Conservation (phyloP, 768 basidiomycete genomes). For the Leucocoprinus sp. region DNA sequence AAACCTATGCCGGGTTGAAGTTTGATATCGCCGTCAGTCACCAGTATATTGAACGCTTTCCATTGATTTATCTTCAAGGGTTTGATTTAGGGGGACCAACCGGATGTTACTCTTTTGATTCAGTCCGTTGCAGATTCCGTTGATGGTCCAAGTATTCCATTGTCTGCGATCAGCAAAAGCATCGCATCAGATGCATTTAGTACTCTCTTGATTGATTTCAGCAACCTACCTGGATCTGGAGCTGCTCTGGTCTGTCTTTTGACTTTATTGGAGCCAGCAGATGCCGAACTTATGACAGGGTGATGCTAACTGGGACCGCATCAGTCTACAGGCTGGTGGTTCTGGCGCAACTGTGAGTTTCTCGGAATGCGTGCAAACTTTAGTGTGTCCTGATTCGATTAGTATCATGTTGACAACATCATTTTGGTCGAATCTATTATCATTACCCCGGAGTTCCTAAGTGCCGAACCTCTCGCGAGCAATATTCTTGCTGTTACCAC, state of each 20-base stretch:
- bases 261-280: background rate
- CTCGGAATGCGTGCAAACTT: background rate
- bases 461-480: slow-evolving; percentile 41
- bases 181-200: slow-evolving; percentile 32
- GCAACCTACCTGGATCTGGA: slow-evolving; percentile 33
- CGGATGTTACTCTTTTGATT: slow-evolving; percentile 34
- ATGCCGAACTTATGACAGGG: slow-evolving; percentile 17
- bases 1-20: slow-evolving; percentile 35
- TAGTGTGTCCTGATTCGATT: background rate
- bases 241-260: slow-evolving; percentile 24
- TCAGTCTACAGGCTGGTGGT: slow-evolving; percentile 38
- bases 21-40: slow-evolving; percentile 42
- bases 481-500: slow-evolving; percentile 43
- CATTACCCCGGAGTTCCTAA: slow-evolving; percentile 39
- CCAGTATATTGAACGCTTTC: background rate
- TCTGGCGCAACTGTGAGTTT: slow-evolving; percentile 34
- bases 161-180: slow-evolving; percentile 32
- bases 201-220: slow-evolving; percentile 40
- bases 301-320: slow-evolving; percentile 39
- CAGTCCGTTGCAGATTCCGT: slow-evolving; percentile 29
- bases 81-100: slow-evolving; percentile 30
- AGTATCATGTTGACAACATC: slow-evolving; percentile 47
- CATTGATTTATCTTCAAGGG: background rate
- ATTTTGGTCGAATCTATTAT: slow-evolving; percentile 38
- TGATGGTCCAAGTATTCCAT: slow-evolving; percentile 30